phyloP scores from a whole-genome alignment of 164 flowering plant species.

The Vitis riparia region DNA sequence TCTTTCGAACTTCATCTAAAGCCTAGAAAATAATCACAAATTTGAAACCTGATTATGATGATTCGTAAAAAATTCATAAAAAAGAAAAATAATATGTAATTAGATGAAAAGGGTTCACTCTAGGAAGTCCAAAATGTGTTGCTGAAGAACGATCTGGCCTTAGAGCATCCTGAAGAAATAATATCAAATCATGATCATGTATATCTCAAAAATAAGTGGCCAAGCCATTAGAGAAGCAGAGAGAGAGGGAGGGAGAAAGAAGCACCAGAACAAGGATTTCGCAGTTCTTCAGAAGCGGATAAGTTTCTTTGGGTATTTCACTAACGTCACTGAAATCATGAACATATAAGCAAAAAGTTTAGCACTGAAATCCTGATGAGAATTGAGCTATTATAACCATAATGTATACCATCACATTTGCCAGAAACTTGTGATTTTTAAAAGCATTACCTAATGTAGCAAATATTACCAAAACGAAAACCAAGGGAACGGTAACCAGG shows the following conservation, averaged over 20 bases:
- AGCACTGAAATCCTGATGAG: neutral
- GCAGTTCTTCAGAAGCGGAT: constrained; percentile 71
- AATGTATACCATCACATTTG: neutral
- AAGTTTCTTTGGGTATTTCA: constrained; percentile 93
- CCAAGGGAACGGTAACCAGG: constrained; percentile 86
- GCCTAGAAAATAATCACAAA: constrained; percentile 47
- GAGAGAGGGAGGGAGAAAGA: constrained; percentile 19
- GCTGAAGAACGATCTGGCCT: constrained; percentile 91
- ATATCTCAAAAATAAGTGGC: neutral
- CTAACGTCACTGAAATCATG: constrained; percentile 73
- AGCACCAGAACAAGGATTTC: constrained; percentile 75
- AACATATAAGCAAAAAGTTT: constrained; percentile 2
- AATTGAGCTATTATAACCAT: too few species aligned
- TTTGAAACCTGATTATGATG: too few species aligned
- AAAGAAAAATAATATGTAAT: neutral
- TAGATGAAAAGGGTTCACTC: constrained; percentile 36
- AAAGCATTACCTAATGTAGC: constrained; percentile 80
- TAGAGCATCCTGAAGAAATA: constrained; percentile 67
- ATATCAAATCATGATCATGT: neutral
- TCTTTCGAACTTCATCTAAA: constrained; percentile 87
- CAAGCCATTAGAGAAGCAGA: constrained; percentile 1
- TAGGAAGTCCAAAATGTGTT: constrained; percentile 93
- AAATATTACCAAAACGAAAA: constrained; percentile 87
- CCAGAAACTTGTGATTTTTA: neutral
- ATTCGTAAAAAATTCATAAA: neutral